Evolutionary conservation across 345 rosid species (phyloP), one percentile per base, ranked within the genome.

Genomic region (Lagerstroemia speciosa): DNA sequence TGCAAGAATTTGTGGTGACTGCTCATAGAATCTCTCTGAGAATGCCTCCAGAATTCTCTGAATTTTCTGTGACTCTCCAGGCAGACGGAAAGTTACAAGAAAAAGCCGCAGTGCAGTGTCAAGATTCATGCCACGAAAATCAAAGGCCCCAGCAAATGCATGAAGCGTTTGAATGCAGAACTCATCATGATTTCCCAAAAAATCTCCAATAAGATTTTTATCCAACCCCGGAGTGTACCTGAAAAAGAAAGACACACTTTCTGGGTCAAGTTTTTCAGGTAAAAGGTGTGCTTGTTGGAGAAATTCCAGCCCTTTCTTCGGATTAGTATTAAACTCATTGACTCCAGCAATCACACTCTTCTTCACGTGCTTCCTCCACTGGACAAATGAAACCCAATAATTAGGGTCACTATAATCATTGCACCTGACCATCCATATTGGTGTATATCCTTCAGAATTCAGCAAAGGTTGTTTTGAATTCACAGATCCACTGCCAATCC

Each of bases 221-320:
- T 94, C 99, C 71, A 94, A 81, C 66, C 98, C 99, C 53, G 93
- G 89, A 68, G 99, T 92, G 73, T 85, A 91, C 82, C 99, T 89
- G 82, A 94, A 94, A 79, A 94, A 91, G 83, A 89, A 94, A 61
- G 99, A 96, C 34, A 94, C 98, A 76, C 99, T 92, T 82, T 91
- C 92, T 26, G 99, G 99, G 72, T 94, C 98, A 78, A 94, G 99
- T 82, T 94, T 87, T 75, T 89, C 99, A 27, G 99, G 99, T 79
- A 94, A 78, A 78, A 94, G 96, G 85, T 92, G 96, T 55, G 96
- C 88, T 75, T 93, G 97, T 81, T 94, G 99, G 53, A 94, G 99
- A 81, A 87, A 89, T 80, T 91, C 98, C 72, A 94, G 73, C 72
- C 99, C 99, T 77, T 89, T 88, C 85, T 94, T 89, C 3, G 96